A percentile compares a stretch with the other conserved stretches of the same genome.
phyloP scores from a whole-genome alignment of 768 basidiomycete genomes.

The Mycena kentingensis region DNA sequence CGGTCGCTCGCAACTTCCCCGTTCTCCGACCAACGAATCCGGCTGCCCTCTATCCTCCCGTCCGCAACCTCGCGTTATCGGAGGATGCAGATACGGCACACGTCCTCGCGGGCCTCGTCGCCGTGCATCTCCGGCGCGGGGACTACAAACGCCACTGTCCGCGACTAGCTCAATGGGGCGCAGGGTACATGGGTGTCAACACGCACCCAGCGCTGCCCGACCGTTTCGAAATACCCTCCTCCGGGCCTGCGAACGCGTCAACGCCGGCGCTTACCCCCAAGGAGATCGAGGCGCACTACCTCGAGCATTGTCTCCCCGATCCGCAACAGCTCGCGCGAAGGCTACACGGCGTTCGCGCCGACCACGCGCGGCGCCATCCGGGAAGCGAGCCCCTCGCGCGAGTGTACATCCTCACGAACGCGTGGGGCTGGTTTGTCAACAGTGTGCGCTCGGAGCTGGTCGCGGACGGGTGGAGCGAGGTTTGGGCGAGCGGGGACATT shows the following conservation, averaged over 20 bases:
- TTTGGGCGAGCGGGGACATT: constrained; percentile 45
- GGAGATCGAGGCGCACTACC: constrained; percentile 36
- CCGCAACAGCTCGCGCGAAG: constrained; percentile 43
- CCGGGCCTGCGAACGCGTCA: constrained; percentile 1
- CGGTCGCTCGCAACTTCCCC: constrained; percentile 51
- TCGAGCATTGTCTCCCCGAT: constrained; percentile 46
- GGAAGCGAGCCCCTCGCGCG: constrained; percentile 20
- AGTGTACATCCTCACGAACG: constrained; percentile 58
- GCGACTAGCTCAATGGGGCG: constrained; percentile 47
- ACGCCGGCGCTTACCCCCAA: too few relatives aligned
- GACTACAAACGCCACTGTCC: constrained; percentile 59
- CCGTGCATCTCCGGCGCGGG: constrained; percentile 57
- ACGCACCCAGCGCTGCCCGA: constrained; percentile 44
- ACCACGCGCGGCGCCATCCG: constrained; percentile 31
- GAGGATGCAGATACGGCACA: constrained; percentile 8
- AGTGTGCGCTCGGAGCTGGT: constrained; percentile 40
- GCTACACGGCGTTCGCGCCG: constrained; percentile 36
- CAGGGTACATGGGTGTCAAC: constrained; percentile 54
- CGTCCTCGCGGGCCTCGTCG: constrained; percentile 47
- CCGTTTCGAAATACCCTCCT: constrained; percentile 33
- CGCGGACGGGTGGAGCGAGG: constrained; percentile 52
- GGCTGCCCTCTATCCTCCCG: constrained; percentile 21
- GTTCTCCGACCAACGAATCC: constrained; percentile 39
- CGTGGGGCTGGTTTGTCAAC: constrained; percentile 44
- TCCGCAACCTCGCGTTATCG: constrained; percentile 18